Evolutionary conservation across 2,329 filamentous ascomycete species (phyloP), one percentile per base, ranked within the genome.

Genomic region (Nannizziopsis arthrosporioides): DNA sequence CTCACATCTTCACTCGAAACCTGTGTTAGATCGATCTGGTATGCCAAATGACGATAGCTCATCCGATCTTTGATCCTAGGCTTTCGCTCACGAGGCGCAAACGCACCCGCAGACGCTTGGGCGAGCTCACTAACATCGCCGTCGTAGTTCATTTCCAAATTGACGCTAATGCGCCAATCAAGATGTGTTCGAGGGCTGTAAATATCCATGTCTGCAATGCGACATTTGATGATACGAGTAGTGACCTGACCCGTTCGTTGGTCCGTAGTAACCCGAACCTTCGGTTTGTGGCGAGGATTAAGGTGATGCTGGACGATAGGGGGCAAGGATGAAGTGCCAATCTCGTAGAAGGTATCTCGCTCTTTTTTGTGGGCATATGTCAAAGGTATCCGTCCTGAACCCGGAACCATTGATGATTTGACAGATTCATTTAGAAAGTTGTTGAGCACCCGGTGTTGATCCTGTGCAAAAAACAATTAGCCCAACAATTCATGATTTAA

Each of bases 161-260:
- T 96, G 60, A 98, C 81, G 58, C 87, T 94, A 56, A 98, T 82
- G 9, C 92, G 85, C 67, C 88, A 94, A 66, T 98, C 92, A 59
- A 95, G 85, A 2, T 79, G 78, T 7, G 76, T 77, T 43, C 73
- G 71, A 0, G 92, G 90, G 56, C 87, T 84, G 65, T 84, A 82
- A 14, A 98, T 76, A 58, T 94, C 84, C n/a, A 95, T 70, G 62
- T 98, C 88, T 19, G 79, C 81, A 11, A 96, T 74, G n/a, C 88
- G 80, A 19, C 82, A 80, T 70, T 98, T 98, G 66, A 98, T 80
- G 58, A 98, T 95, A 63, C 85, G 88, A 51, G 81, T 82, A 9
- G 90, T 67, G 2, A 89, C 69, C 50, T 81, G 72, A 19, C 76
- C 74, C 0, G 79, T 85, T 59, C 82, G 82, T 60, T 84, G 80